Evolutionary conservation across 2,329 filamentous ascomycete genomes (phyloP), one percentile per base, ranked within the genome.

Genomic region (Cladobotryum protrusum): DNA sequence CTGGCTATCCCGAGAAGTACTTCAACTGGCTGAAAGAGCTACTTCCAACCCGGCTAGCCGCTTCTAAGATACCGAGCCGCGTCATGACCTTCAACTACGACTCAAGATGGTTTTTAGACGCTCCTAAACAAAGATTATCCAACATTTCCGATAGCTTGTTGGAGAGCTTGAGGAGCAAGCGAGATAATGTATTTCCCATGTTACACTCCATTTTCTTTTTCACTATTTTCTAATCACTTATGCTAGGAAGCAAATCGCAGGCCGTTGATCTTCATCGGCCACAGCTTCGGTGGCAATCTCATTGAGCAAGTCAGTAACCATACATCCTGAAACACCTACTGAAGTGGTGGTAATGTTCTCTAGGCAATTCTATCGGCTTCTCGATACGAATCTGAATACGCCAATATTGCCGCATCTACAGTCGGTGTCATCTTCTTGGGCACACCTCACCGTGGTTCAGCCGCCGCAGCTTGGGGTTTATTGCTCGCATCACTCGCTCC

Each of bases 281-380:
- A 53, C 33, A 48, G 48, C 19, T 47, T 51, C 36, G 40, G 51
- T 12, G 45, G 53, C 34, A 49, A 55, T 35, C 4, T 52, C 12
- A 48, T 55, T 19, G 45, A 55, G 36, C 39, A 29, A 9, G 24
- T 29, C 11, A 9, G 24, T 9, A 29, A 9, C 6, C 24, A 29
- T 24, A 24, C 11, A 9, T 29, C 24, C 24, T 29, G 6, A 4
- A 8, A 29, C 24, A 8, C 24, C 3, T 8, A 9, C 24, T 8
- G 6, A 29, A 9, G 2, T 29, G 6, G n/a, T n/a, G 24, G 6
- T 29, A 29, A 29, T 9, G 7, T 9, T 29, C 24, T 9, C 11
- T 29, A 53, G 44, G 48, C 48, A n/a, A 50, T 53, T 15, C 47
- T 53, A 20, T 50, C 51, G 9, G 51, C 51, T 3, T 44, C 48